Conservation (phyloP, 495 filamentous ascomycete genomes). For the Penicillium coffeae region DNA sequence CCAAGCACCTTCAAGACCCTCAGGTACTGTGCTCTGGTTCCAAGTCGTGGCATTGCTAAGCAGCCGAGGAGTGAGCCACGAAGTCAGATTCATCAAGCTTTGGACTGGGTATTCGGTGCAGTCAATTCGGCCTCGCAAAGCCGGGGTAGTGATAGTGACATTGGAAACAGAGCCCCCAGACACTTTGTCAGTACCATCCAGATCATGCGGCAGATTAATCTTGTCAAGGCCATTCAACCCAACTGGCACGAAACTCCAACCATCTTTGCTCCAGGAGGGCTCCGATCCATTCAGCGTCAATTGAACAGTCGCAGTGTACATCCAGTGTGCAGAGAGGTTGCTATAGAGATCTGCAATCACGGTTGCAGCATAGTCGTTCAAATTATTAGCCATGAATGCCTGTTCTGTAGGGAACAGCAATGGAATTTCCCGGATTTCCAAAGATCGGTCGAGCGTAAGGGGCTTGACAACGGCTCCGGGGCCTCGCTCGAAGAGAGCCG, state of each 20-base stretch:
- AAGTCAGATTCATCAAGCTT: conserved; percentile 11
- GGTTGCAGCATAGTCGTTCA: conserved; percentile 3
- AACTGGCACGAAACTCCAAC: conserved; percentile 33
- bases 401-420: conserved; percentile 7
- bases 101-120: conserved; percentile 16
- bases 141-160: conserved; percentile 24
- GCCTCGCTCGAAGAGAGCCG: conserved; percentile 27
- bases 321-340: conserved; percentile 21
- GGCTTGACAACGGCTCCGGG: conserved; percentile 8
- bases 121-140: conserved; percentile 27
- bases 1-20: conserved; percentile 8
- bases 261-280: conserved; percentile 33
- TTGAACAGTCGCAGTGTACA: conserved; percentile 32
- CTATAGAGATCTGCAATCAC: conserved; percentile 10
- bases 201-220: neutral
- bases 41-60: conserved; percentile 12
- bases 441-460: conserved; percentile 7
- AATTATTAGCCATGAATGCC: neutral
- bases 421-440: conserved; percentile 19
- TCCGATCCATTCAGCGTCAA: conserved; percentile 26
- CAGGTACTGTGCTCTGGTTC: conserved; percentile 13
- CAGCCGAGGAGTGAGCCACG: conserved; percentile 21
- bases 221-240: conserved; percentile 7
- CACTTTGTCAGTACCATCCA: neutral
- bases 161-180: conserved; percentile 10